Evolutionary conservation across 2,329 filamentous ascomycete genomes (phyloP).

Genomic region (Arthrobotrys megalospora): DNA sequence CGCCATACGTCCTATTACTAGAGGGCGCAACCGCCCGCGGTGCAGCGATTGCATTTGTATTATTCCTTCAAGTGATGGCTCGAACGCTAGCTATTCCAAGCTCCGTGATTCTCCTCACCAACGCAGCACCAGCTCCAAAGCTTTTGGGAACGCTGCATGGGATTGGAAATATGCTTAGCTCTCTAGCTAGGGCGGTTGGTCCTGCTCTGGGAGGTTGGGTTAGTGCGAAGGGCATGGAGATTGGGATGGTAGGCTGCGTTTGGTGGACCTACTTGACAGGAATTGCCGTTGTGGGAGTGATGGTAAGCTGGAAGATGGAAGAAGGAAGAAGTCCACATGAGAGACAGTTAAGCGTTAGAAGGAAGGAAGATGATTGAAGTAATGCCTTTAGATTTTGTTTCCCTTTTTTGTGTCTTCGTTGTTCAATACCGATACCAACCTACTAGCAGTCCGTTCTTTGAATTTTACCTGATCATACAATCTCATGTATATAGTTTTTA

Average conservation of each 20-base stretch:
- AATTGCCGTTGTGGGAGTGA: constrained; percentile 39
- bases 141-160: constrained; percentile 75
- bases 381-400: neutral
- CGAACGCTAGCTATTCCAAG: constrained; percentile 78
- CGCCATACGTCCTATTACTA: constrained; percentile 80
- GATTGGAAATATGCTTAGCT: constrained; percentile 71
- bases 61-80: constrained; percentile 79
- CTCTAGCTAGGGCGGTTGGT: constrained; percentile 70
- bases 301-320: constrained; percentile 54
- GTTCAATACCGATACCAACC: too few species aligned
- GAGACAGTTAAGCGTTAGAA: constrained; percentile 16
- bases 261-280: constrained; percentile 58
- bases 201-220: constrained; percentile 71
- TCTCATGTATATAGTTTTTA: too few species aligned
- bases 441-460: too few species aligned
- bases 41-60: constrained; percentile 76
- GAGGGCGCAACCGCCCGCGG: constrained; percentile 74
- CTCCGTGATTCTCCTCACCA: constrained; percentile 75
- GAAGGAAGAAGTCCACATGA: constrained; percentile 58
- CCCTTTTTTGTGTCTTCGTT: neutral
- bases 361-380: constrained; percentile 54
- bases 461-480: too few species aligned
- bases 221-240: constrained; percentile 70
- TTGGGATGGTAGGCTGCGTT: constrained; percentile 69
- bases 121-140: constrained; percentile 74